Conservation (phyloP, 2,329 filamentous ascomycete species). For the Lachnellula subtilissima region DNA sequence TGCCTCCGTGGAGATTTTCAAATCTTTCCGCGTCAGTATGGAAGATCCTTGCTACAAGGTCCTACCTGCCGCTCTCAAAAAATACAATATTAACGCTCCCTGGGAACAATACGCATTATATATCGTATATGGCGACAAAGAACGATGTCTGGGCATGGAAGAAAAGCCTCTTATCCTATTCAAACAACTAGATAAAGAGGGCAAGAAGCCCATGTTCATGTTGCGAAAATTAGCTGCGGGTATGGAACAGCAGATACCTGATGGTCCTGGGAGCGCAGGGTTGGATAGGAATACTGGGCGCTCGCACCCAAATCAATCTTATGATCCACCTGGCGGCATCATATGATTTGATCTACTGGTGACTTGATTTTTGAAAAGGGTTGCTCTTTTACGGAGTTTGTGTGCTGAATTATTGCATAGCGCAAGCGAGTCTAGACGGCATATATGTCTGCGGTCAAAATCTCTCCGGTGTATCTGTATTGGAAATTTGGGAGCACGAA, state of each 20-base stretch:
- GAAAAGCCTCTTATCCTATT: slow-evolving; percentile 95
- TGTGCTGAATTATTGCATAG: slow-evolving; percentile 15
- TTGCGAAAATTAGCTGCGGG: slow-evolving; percentile 47
- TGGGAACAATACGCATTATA: slow-evolving; percentile 97
- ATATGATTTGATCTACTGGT: slow-evolving; percentile 19
- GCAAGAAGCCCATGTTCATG: slow-evolving; percentile 99
- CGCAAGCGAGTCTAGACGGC: slow-evolving; percentile 13
- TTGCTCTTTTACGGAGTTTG: slow-evolving; percentile 9
- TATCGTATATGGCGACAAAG: slow-evolving; percentile 98
- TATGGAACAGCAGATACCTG: slow-evolving; percentile 40
- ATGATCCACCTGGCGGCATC: slow-evolving; percentile 31
- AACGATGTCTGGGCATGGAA: slow-evolving; percentile 84
- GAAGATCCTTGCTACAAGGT: slow-evolving; percentile 98
- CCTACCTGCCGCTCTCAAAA: slow-evolving; percentile 87
- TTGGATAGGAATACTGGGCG: slow-evolving; percentile 18
- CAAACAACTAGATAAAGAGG: slow-evolving; percentile 95
- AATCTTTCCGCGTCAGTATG: slow-evolving; percentile 95
- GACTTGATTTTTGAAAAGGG: slow-evolving; percentile 3
- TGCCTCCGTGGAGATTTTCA: slow-evolving; percentile 88
- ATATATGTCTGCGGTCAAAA: slow-evolving; percentile 2
- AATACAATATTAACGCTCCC: slow-evolving; percentile 97
- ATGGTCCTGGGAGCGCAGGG: slow-evolving; percentile 33
- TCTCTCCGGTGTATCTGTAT: slow-evolving; percentile 3
- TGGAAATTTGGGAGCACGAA: not conserved
- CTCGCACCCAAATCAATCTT: slow-evolving; percentile 13